A percentile compares a stretch with the other conserved stretches of the same genome.
These are phyloP conservation scores for Yamadazyma oceani DNA, from an alignment of 1,139 yeast species.

Conservation along the genomic window DNA sequence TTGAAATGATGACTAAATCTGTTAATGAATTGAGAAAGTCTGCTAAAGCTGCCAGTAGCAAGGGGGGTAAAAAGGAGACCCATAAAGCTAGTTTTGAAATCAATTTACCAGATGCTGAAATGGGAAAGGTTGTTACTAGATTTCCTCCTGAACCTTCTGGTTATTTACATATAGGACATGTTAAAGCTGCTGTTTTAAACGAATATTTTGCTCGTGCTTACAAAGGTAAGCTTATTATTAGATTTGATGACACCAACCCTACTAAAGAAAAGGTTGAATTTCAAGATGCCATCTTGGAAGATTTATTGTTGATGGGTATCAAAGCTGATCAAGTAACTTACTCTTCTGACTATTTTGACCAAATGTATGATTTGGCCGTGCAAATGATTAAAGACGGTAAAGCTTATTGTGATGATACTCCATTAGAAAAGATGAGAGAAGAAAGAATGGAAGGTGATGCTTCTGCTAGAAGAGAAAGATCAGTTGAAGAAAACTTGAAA, in stretches of 20 bases:
- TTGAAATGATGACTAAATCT: conserved; percentile 66
- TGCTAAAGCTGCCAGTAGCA: conserved; percentile 39
- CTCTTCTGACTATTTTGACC: conserved; percentile 89
- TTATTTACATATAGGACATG: conserved; percentile 91
- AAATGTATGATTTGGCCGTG: conserved; percentile 83
- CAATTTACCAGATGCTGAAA: conserved; percentile 83
- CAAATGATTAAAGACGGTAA: conserved; percentile 89
- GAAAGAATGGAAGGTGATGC: conserved; percentile 97
- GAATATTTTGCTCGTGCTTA: conserved; percentile 93
- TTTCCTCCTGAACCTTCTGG: conserved; percentile 95
- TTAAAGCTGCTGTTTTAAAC: conserved; percentile 93
- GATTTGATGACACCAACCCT: conserved; percentile 98
- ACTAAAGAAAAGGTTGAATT: conserved; percentile 91
- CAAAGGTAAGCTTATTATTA: conserved; percentile 89
- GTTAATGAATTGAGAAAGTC: conserved; percentile 73
- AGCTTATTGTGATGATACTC: conserved; percentile 96
- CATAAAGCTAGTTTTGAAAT: conserved; percentile 93
- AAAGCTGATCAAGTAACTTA: conserved; percentile 84
- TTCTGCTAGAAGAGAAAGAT: conserved; percentile 84
- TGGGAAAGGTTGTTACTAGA: conserved; percentile 94
- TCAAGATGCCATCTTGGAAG: conserved; percentile 90
- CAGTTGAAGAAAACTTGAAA: conserved; percentile 84
- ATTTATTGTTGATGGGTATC: conserved; percentile 82
- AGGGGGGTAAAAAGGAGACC: conserved; percentile 69
- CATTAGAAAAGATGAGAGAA: conserved; percentile 91